Evolutionary conservation across 2,329 filamentous ascomycete species (phyloP).

Genomic region (Penicillium capsulatum): DNA sequence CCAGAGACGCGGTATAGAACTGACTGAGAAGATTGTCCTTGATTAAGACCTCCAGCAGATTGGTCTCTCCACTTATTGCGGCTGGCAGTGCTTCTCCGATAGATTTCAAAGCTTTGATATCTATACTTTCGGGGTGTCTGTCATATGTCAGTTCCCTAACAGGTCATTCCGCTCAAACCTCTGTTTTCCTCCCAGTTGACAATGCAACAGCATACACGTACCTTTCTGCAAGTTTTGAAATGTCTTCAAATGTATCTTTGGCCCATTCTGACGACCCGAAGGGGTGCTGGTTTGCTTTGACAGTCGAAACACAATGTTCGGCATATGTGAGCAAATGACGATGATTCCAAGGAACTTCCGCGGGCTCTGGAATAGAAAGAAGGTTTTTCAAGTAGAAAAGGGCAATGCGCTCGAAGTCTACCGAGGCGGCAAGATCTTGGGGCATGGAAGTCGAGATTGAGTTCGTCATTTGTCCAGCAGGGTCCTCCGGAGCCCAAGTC

Average conservation of each 20-base stretch:
- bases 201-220: constrained; percentile 1
- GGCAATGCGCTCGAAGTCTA: constrained; percentile 18
- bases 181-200: too few relatives aligned
- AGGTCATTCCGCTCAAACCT: too few relatives aligned
- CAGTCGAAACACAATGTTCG: constrained; percentile 7
- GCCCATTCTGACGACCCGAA: constrained; percentile 11
- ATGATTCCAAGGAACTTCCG: constrained; percentile 7
- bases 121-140: constrained; percentile 10
- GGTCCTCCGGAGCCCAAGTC: constrained; percentile 16
- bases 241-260: constrained; percentile 8
- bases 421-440: background rate
- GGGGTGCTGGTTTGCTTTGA: constrained; percentile 10
- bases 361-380: background rate
- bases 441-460: constrained; percentile 1
- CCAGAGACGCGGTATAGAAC: constrained; percentile 31
- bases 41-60: constrained; percentile 38
- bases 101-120: constrained; percentile 9
- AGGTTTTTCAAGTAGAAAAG: constrained; percentile 18
- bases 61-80: constrained; percentile 33
- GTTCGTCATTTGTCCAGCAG: background rate
- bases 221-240: constrained; percentile 11
- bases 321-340: constrained; percentile 14
- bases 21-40: constrained; percentile 33
- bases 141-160: constrained; percentile 3
- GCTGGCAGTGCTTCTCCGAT: constrained; percentile 35